phyloP scores from a whole-genome alignment of 1,284 basidiomycete genomes.

The Erythrobasidium hasegawianum region DNA sequence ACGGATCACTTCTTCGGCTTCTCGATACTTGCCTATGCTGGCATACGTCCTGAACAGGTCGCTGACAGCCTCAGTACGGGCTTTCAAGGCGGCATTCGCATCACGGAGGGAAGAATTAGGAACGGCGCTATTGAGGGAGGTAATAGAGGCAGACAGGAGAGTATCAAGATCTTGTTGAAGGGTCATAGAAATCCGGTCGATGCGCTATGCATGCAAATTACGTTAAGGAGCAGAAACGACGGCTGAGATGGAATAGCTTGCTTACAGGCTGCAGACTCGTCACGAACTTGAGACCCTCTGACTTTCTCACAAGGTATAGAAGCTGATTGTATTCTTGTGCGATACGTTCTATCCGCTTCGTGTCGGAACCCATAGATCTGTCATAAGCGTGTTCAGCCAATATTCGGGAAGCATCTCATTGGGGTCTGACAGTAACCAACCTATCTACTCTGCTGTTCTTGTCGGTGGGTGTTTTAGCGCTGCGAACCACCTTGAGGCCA shows the following conservation, averaged over 20 bases:
- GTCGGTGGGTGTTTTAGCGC: neutral
- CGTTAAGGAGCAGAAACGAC: conserved; percentile 10
- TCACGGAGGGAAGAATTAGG: conserved; percentile 8
- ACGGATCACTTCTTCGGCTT: conserved; percentile 78
- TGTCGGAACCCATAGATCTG: conserved; percentile 40
- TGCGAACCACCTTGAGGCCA: neutral
- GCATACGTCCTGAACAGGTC: conserved; percentile 68
- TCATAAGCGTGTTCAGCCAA: neutral
- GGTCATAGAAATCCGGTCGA: conserved; percentile 72
- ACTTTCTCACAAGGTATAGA: conserved; percentile 82
- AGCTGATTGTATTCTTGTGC: conserved; percentile 87
- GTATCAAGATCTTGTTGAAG: conserved; percentile 77
- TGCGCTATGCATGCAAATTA: conserved; percentile 56
- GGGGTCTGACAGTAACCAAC: too few relatives aligned
- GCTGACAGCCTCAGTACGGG: conserved; percentile 36
- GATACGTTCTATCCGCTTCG: conserved; percentile 78
- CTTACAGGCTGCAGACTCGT: conserved; percentile 79
- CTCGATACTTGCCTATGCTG: conserved; percentile 69
- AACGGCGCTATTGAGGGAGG: conserved; percentile 5
- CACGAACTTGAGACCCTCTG: conserved; percentile 69
- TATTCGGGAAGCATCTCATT: too few relatives aligned
- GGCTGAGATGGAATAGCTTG: too few relatives aligned
- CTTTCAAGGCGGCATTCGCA: conserved; percentile 1
- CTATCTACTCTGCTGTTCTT: conserved; percentile 15
- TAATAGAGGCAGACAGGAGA: conserved; percentile 60